phyloP scores from a whole-genome alignment of 495 filamentous ascomycete genomes.

The Amorphotheca resinae region DNA sequence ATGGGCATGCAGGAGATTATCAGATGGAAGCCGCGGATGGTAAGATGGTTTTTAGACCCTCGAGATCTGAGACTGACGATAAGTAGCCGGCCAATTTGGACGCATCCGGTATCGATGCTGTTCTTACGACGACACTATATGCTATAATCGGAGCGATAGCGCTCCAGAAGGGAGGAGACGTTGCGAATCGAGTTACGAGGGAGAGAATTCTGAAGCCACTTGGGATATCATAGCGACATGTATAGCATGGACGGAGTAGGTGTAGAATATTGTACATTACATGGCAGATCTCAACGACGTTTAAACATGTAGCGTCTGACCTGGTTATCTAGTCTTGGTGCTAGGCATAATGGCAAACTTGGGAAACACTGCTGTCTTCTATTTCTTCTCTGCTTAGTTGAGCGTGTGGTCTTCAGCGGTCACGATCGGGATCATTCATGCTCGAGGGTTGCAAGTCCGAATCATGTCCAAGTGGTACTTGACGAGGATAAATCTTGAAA shows the following conservation, averaged over 20 bases:
- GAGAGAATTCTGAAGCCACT: slow-evolving; percentile 56
- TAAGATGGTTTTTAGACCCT: slow-evolving; percentile 28
- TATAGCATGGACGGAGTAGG: background rate
- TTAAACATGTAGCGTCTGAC: background rate
- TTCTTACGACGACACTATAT: slow-evolving; percentile 65
- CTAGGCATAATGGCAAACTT: background rate
- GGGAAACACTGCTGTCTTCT: background rate
- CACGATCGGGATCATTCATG: background rate
- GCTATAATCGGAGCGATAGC: slow-evolving; percentile 81
- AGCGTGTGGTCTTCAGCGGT: background rate
- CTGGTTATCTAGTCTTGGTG: background rate
- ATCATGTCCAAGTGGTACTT: background rate
- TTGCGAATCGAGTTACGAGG: slow-evolving; percentile 59
- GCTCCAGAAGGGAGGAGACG: slow-evolving; percentile 68
- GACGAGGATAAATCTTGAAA: background rate
- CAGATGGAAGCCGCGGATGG: slow-evolving; percentile 77
- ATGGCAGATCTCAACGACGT: background rate
- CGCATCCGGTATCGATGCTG: slow-evolving; percentile 55
- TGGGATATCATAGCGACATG: slow-evolving; percentile 17
- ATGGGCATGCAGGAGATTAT: slow-evolving; percentile 60
- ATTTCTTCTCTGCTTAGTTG: background rate
- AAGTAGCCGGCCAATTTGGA: slow-evolving; percentile 56
- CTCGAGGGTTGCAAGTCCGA: background rate
- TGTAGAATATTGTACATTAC: slow-evolving; percentile 20
- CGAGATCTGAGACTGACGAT: slow-evolving; percentile 3